Evolutionary conservation across 495 filamentous ascomycete genomes (phyloP).

Genomic region (Bombardia bombarda): DNA sequence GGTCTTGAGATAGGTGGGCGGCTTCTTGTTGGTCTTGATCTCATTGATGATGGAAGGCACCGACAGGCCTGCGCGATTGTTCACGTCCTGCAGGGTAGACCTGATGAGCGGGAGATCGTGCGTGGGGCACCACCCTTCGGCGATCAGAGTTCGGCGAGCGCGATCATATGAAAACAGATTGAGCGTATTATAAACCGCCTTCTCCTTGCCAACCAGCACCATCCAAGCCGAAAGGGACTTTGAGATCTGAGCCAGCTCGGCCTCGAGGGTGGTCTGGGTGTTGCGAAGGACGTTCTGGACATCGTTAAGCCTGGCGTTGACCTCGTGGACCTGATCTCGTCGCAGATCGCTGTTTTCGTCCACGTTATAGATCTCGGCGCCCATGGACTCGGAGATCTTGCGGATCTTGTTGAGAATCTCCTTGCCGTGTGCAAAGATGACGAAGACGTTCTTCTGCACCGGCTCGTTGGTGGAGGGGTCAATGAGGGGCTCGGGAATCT

Average conservation of each 20-base stretch:
- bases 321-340: constrained; percentile 91
- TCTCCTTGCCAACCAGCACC: constrained; percentile 95
- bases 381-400: constrained; percentile 95
- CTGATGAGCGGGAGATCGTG: constrained; percentile 87
- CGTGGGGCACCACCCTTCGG: constrained; percentile 94
- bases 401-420: constrained; percentile 97
- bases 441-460: constrained; percentile 94
- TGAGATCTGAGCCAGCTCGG: constrained; percentile 86
- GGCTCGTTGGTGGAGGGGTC: constrained; percentile 88
- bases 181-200: constrained; percentile 92
- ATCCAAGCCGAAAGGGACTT: constrained; percentile 89
- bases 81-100: constrained; percentile 94
- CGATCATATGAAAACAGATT: constrained; percentile 96
- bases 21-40: constrained; percentile 91
- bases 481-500: constrained; percentile 90
- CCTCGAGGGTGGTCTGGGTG: constrained; percentile 92
- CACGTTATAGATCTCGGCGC: constrained; percentile 89
- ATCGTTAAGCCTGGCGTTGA: constrained; percentile 85
- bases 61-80: constrained; percentile 84
- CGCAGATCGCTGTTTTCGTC: constrained; percentile 94
- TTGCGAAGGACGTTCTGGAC: constrained; percentile 85
- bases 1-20: constrained; percentile 90
- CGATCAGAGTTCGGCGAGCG: constrained; percentile 89
- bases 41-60: constrained; percentile 97
- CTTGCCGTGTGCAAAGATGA: constrained; percentile 98